Percentiles rank a stretch among this genome's conserved stretches.
These are phyloP conservation scores for Cyamopsis tetragonoloba DNA, from an alignment of 306 rosid species.

Conservation along the genomic window DNA sequence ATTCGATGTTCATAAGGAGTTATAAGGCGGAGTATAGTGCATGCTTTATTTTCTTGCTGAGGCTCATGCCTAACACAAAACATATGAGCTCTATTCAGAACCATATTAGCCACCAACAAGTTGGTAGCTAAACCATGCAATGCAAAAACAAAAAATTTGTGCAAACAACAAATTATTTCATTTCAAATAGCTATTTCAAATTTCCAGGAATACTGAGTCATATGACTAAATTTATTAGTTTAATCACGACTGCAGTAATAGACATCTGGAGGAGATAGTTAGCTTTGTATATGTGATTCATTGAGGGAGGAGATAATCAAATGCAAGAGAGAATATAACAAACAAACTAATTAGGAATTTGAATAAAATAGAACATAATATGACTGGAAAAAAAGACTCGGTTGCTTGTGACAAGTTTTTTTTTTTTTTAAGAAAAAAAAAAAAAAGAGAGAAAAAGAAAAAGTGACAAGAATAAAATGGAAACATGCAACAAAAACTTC, in stretches of 20 bases:
- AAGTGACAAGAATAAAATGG: conserved; percentile 9
- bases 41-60: too few relatives aligned
- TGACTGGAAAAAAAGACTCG: neutral
- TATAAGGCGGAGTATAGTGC: too few relatives aligned
- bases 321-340: conserved; percentile 2
- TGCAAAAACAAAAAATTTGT: neutral
- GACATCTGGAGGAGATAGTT: too few relatives aligned
- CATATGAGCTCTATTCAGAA: conserved; percentile 3
- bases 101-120: neutral
- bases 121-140: conserved; percentile 12
- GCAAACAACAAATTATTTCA: neutral
- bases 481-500: conserved; percentile 16
- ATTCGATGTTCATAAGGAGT: too few relatives aligned
- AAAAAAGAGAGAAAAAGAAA: too few relatives aligned
- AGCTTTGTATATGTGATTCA: neutral
- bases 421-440: too few relatives aligned
- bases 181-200: conserved; percentile 6
- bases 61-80: too few relatives aligned
- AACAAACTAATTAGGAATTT: neutral
- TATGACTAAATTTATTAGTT: neutral
- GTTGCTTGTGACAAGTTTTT: neutral
- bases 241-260: neutral
- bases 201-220: conserved; percentile 1
- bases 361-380: neutral
- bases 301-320: neutral